A percentile compares a stretch with the other conserved stretches of the same genome.
These are phyloP conservation scores for Mycena rosella DNA, from an alignment of 768 basidiomycete genomes.

Conservation along the genomic window DNA sequence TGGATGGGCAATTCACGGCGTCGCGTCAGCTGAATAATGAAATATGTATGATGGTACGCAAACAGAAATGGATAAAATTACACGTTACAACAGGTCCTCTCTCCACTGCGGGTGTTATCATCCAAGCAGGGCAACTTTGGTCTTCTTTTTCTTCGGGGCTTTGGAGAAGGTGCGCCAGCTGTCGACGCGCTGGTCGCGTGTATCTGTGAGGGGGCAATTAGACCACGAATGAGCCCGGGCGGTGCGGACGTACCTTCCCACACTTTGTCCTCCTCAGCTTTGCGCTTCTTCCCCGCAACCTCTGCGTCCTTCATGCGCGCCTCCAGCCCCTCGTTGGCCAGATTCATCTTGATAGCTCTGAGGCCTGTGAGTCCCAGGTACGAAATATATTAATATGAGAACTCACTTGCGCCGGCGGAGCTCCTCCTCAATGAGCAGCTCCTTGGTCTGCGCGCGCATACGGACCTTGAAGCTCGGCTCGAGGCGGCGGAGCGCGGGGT, in stretches of 20 bases:
- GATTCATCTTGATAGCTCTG: slow-evolving; percentile 90
- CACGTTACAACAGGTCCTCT: slow-evolving; percentile 35
- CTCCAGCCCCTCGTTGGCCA: slow-evolving; percentile 93
- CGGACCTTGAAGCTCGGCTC: slow-evolving; percentile 76
- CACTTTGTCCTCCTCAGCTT: slow-evolving; percentile 86
- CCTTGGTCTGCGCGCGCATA: slow-evolving; percentile 80
- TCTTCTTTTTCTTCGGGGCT: slow-evolving; percentile 82
- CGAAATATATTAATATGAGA: neutral
- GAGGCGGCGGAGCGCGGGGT: slow-evolving; percentile 65
- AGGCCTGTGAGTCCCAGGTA: slow-evolving; percentile 13
- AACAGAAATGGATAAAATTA: slow-evolving; percentile 36
- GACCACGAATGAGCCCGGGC: neutral
- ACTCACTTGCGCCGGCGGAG: slow-evolving; percentile 85
- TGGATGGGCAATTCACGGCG: slow-evolving; percentile 34
- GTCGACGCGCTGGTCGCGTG: slow-evolving; percentile 84
- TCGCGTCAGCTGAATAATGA: slow-evolving; percentile 30
- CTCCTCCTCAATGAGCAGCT: slow-evolving; percentile 92
- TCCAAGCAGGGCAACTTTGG: slow-evolving; percentile 75
- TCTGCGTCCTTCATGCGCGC: slow-evolving; percentile 96
- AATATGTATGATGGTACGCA: slow-evolving; percentile 33
- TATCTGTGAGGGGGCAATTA: slow-evolving; percentile 57
- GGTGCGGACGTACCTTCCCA: slow-evolving; percentile 81
- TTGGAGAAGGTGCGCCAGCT: slow-evolving; percentile 85
- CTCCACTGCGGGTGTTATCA: slow-evolving; percentile 46
- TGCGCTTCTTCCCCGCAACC: slow-evolving; percentile 79